Evolutionary conservation across 345 rosid species (phyloP), one percentile per base, ranked within the genome.

Genomic region (Syzygium aqueum): DNA sequence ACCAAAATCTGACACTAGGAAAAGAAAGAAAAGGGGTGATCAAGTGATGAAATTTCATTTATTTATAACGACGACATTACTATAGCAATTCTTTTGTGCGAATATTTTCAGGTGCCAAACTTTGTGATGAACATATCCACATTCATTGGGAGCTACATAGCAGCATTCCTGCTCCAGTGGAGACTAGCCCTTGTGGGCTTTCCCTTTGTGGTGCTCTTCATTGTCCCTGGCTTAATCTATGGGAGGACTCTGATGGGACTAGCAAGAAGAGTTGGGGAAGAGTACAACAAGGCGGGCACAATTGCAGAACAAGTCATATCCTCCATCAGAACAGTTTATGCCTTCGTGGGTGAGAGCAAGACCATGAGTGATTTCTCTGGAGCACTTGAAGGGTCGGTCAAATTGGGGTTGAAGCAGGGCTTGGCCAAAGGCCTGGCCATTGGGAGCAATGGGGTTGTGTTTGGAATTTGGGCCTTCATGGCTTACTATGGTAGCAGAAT

Each of bases 291-390:
- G 63, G 90, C 90, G 3, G 88, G 88, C 14, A 86, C 85, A 2
- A 49, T 86, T 21, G 90, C 90, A 9, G 90, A 88, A 59, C 90
- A 88, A 53, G 90, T 73, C n/a, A 40, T 88, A 4, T 88, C 90
- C 25, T 88, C 88, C 22, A 63, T 88, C 84, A 43, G 90, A 51
- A 88, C 86, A 3, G 90, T 88, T 52, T 88, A 88, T 19, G 90
- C 90, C 37, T 88, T 86, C 16, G 88, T 51, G 5, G 90, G 87
- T 7, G 90, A 88, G 84, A 83, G 83, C 65, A 86, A 83, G 86
- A 88, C 90, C 25, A 52, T 43, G 21, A 33, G 56, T 11, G 53
- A 59, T 27, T 88, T 88, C 86, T 88, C 90, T 8, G 54, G 37
- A 12, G 87, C 84, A 40, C 88, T 88, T 37, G 84, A 86, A 84